phyloP scores from a whole-genome alignment of 2,329 filamentous ascomycete species.

The Aspergillus ustus region DNA sequence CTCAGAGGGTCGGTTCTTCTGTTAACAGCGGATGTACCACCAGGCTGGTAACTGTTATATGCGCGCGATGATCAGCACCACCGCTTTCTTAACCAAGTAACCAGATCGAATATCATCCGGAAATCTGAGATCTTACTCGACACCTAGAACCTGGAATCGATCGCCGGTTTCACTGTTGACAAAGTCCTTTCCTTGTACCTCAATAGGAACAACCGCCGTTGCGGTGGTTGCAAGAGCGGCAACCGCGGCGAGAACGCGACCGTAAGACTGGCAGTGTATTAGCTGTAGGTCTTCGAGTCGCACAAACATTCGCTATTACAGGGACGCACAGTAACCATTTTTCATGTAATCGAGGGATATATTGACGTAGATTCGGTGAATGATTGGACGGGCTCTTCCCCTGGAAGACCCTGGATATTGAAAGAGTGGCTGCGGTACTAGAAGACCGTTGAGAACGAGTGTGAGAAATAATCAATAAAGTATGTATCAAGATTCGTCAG shows the following conservation, averaged over 20 bases:
- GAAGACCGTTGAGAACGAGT: slow-evolving; percentile 23
- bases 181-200: slow-evolving; percentile 64
- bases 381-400: slow-evolving; percentile 25
- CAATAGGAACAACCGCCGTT: slow-evolving; percentile 60
- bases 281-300: neutral
- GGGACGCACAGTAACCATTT: slow-evolving; percentile 29
- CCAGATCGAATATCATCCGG: slow-evolving; percentile 16
- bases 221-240: slow-evolving; percentile 52
- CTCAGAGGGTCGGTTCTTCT: slow-evolving; percentile 60
- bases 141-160: slow-evolving; percentile 66
- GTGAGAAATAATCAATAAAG: slow-evolving; percentile 14
- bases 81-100: slow-evolving; percentile 22
- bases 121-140: slow-evolving; percentile 53
- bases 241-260: slow-evolving; percentile 44
- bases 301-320: neutral
- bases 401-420: slow-evolving; percentile 23
- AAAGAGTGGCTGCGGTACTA: slow-evolving; percentile 21
- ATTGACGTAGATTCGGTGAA: slow-evolving; percentile 10
- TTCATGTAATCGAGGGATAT: slow-evolving; percentile 14
- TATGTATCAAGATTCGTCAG: slow-evolving; percentile 5
- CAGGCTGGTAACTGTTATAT: slow-evolving; percentile 61
- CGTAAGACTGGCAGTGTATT: slow-evolving; percentile 32
- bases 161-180: slow-evolving; percentile 62
- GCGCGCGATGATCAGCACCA: slow-evolving; percentile 23
- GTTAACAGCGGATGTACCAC: slow-evolving; percentile 63